These are phyloP conservation scores for Calendula officinalis DNA, from an alignment of 129 eudicot species.

Conservation along the genomic window DNA sequence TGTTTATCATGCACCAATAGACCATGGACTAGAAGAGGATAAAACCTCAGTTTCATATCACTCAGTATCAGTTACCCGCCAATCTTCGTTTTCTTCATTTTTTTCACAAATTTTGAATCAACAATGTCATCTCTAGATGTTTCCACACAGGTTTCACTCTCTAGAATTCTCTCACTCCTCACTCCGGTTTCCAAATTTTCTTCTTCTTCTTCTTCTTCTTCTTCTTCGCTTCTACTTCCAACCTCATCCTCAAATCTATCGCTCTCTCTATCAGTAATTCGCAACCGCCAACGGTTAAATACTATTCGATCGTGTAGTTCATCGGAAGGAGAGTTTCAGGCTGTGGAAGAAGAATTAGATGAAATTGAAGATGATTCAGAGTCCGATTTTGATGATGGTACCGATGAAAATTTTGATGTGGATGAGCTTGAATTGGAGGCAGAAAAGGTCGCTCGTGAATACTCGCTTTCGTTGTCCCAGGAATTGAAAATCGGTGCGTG, in stretches of 20 bases:
- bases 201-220: constrained; percentile 21
- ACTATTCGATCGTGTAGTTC: constrained; percentile 8
- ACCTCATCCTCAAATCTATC: constrained; percentile 3
- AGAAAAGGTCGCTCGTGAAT: constrained; percentile 47
- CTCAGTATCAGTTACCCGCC: constrained; percentile 25
- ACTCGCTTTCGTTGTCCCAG: constrained; percentile 49
- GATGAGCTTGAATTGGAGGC: constrained; percentile 74
- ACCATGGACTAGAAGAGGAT: too few species aligned
- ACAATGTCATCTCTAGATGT: constrained; percentile 40
- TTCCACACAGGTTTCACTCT: constrained; percentile 33
- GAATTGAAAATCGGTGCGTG: constrained; percentile 62
- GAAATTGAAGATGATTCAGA: constrained; percentile 45
- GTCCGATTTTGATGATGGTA: constrained; percentile 36
- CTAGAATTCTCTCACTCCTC: constrained; percentile 31
- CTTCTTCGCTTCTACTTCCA: constrained; percentile 25
- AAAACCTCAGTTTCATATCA: background rate
- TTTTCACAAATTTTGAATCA: constrained; percentile 8
- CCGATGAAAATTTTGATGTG: constrained; percentile 46
- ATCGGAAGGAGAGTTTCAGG: constrained; percentile 22
- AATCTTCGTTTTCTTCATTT: constrained; percentile 25
- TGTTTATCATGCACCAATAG: too few species aligned
- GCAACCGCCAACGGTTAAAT: background rate
- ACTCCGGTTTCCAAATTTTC: constrained; percentile 27
- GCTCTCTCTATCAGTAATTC: constrained; percentile 23
- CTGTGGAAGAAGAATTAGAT: constrained; percentile 30